These are phyloP conservation scores for Amanita brunnescens DNA, from an alignment of 768 basidiomycete species.

Conservation along the genomic window DNA sequence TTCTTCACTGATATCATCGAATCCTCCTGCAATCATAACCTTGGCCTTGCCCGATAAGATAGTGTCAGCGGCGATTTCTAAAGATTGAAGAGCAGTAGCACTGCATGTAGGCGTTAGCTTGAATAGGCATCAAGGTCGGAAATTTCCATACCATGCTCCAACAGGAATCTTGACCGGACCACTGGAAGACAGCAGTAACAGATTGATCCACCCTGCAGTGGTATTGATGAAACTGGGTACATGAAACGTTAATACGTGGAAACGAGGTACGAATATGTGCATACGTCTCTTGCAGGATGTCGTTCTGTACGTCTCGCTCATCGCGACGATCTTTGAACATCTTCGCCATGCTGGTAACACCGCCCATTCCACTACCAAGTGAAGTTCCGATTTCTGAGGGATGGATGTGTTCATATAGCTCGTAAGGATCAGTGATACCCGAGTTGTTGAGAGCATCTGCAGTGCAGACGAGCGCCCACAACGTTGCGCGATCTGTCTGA, in stretches of 20 bases:
- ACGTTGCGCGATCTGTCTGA: constrained; percentile 85
- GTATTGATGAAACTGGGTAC: constrained; percentile 89
- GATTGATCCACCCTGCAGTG: constrained; percentile 95
- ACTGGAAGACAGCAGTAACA: constrained; percentile 89
- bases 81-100: constrained; percentile 93
- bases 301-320: constrained; percentile 97
- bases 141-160: constrained; percentile 78
- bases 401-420: constrained; percentile 94
- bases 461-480: constrained; percentile 93
- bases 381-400: constrained; percentile 94
- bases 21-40: constrained; percentile 98
- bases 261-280: constrained; percentile 17
- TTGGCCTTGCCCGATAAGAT: constrained; percentile 95
- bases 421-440: constrained; percentile 96
- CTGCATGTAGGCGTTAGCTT: constrained; percentile 27
- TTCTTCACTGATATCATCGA: constrained; percentile 97
- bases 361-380: constrained; percentile 97
- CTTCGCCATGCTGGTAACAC: constrained; percentile 78
- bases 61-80: constrained; percentile 97
- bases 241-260: constrained; percentile 5
- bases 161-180: constrained; percentile 99
- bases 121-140: constrained; percentile 4
- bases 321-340: constrained; percentile 99
- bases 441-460: constrained; percentile 96
- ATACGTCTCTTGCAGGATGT: constrained; percentile 96